phyloP scores from a whole-genome alignment of 306 rosid species.

The Dalbergia cochinchinensis region DNA sequence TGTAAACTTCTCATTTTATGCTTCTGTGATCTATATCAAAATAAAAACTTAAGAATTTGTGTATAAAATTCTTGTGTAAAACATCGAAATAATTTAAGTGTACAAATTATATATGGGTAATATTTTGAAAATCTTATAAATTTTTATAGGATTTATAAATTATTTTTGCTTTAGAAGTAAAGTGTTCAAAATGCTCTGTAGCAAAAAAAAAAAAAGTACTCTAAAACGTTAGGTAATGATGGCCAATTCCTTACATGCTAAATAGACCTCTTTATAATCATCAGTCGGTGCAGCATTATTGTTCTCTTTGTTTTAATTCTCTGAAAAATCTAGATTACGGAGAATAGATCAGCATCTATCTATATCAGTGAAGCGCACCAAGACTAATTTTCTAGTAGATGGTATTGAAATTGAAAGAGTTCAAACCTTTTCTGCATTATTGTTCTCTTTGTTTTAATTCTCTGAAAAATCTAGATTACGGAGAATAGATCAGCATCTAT shows the following conservation, averaged over 20 bases:
- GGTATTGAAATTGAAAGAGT: not conserved
- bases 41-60: not conserved
- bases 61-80: not conserved
- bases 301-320: conserved; percentile 4
- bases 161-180: not conserved
- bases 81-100: not conserved
- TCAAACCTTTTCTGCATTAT: not conserved
- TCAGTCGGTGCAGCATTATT: conserved; percentile 7
- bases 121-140: not conserved
- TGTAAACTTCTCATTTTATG: too few relatives aligned
- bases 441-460: conserved; percentile 10
- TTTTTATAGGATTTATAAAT: not conserved
- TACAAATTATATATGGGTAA: not conserved
- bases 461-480: not conserved
- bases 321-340: not conserved
- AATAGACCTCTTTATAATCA: conserved; percentile 23
- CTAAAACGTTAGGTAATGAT: conserved; percentile 10
- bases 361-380: not conserved
- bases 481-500: not conserved
- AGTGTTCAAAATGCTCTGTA: not conserved
- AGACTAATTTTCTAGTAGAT: not conserved
- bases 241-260: not conserved
- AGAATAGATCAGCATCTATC: not conserved
- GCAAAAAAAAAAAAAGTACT: not conserved
- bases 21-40: too few relatives aligned